Base-by-base conservation (phyloP, 129 eudicot species). In the Tagetes erecta region DNA sequence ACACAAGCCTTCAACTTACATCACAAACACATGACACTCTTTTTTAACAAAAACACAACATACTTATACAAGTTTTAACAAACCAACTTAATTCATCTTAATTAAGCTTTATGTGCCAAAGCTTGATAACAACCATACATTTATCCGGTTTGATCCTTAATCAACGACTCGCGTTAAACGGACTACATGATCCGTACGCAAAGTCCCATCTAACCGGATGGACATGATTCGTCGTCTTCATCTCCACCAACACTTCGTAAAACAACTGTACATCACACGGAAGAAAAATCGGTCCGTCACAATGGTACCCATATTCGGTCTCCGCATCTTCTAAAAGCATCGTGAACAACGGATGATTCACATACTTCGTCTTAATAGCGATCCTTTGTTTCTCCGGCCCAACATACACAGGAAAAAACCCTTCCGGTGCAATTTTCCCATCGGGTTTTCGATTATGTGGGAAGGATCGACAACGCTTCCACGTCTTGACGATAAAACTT, bases 291-390 rank as follows among this genome's bases (percentile, higher is more conserved):
- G 97, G 97, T 1, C 97, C 97, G 3, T 85, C 81, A 33, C 83
- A 82, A 0, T 37, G 44, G 56, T 70, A 84, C 1, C 97, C 96
- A 51, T 92, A 92, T 66, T 87, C 89, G 47, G 40, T 31, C 67
- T 87, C 91, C 5, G 98, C 96, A 64, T 92, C 95, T 64, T 92
- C 96, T 7, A 92, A 82, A 56, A 92, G 74, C 88, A 80, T 77
- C 78, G 75, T 71, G 84, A 92, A 92, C 76, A 84, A 59, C 0
- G 98, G 96, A 68, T 92, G 96, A 33, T 78, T 89, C 0, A 67
- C 90, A 20, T 76, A 76, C 75, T 84, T 81, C 0, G 88, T 70
- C 72, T 86, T 88, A 46, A 92, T 80, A 3, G 85, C 87, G 37
- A 92, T 89, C 84, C 94, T 75, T 62, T 86, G 90, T 56, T 76